A percentile compares a stretch with the other conserved stretches of the same genome.
phyloP scores from a whole-genome alignment of 495 filamentous ascomycete species.

The Staphylotrichum longicolle region DNA sequence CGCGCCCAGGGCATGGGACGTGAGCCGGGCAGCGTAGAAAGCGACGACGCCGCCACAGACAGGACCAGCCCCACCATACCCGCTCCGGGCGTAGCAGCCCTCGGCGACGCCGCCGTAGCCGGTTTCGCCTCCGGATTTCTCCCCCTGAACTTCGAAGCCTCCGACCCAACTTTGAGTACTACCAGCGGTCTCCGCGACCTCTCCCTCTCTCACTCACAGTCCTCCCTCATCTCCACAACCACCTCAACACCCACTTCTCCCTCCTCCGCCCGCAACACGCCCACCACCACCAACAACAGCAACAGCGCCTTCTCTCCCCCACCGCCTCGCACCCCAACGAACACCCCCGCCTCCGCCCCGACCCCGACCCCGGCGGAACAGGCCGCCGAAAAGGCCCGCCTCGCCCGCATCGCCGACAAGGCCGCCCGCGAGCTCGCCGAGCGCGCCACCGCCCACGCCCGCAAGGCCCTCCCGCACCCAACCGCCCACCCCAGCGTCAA shows the following conservation, averaged over 20 bases:
- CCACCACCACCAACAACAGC: constrained; percentile 3
- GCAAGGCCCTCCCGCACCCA: constrained; percentile 41
- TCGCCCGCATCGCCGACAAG: constrained; percentile 49
- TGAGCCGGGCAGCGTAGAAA: constrained; percentile 24
- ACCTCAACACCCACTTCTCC: constrained; percentile 22
- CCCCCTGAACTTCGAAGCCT: constrained; percentile 20
- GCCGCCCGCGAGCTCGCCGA: constrained; percentile 47
- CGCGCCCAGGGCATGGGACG: constrained; percentile 21
- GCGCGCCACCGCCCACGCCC: constrained; percentile 47
- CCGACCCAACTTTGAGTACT: constrained; percentile 20
- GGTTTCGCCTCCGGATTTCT: constrained; percentile 31
- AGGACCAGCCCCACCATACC: neutral
- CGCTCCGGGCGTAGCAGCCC: constrained; percentile 13
- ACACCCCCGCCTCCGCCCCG: constrained; percentile 11
- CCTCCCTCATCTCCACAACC: constrained; percentile 21
- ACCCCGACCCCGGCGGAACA: constrained; percentile 40
- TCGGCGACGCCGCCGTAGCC: constrained; percentile 26
- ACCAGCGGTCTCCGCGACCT: constrained; percentile 31
- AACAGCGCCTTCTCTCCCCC: constrained; percentile 11
- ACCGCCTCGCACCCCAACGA: constrained; percentile 4
- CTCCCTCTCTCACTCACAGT: constrained; percentile 26
- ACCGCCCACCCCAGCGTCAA: constrained; percentile 51
- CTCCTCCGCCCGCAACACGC: constrained; percentile 13
- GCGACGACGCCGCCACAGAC: constrained; percentile 18
- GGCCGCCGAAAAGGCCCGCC: constrained; percentile 51